Conservation (phyloP, 352 stramenopile genomes). For the Phytophthora aleatoria region DNA sequence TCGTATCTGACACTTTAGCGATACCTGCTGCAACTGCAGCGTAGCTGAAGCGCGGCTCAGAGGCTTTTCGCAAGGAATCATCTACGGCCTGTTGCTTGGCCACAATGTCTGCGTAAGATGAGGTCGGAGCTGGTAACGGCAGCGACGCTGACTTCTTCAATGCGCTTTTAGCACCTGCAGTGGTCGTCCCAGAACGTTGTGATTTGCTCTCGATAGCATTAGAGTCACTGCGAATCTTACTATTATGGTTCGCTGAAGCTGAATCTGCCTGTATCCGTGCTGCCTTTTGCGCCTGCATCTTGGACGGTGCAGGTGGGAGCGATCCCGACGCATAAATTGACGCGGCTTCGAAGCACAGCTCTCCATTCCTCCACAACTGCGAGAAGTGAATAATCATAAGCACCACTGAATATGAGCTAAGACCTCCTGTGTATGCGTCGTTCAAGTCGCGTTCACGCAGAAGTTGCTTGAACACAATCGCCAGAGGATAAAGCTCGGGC, state of each 20-base stretch:
- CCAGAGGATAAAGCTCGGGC: conserved; percentile 88
- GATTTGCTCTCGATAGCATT: conserved; percentile 13
- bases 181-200: background rate
- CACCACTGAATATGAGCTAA: conserved; percentile 93
- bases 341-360: conserved; percentile 55
- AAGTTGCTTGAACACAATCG: conserved; percentile 92
- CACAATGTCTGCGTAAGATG: conserved; percentile 72
- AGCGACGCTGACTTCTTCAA: conserved; percentile 27
- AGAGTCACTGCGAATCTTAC: conserved; percentile 22
- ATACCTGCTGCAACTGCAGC: conserved; percentile 73
- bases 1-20: conserved; percentile 43
- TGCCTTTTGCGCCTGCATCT: conserved; percentile 28
- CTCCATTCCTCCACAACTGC: conserved; percentile 67
- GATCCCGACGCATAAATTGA: conserved; percentile 72
- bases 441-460: conserved; percentile 90
- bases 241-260: conserved; percentile 2
- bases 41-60: conserved; percentile 65
- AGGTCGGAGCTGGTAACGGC: conserved; percentile 32
- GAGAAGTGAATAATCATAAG: conserved; percentile 92
- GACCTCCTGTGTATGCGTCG: conserved; percentile 90
- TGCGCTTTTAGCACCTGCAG: conserved; percentile 2
- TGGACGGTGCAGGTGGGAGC: conserved; percentile 41
- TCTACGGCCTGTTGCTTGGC: conserved; percentile 33
- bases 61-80: conserved; percentile 16
- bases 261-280: conserved; percentile 26